Conservation (phyloP, 75 land plant genomes). For the Pinus tabuliformis region DNA sequence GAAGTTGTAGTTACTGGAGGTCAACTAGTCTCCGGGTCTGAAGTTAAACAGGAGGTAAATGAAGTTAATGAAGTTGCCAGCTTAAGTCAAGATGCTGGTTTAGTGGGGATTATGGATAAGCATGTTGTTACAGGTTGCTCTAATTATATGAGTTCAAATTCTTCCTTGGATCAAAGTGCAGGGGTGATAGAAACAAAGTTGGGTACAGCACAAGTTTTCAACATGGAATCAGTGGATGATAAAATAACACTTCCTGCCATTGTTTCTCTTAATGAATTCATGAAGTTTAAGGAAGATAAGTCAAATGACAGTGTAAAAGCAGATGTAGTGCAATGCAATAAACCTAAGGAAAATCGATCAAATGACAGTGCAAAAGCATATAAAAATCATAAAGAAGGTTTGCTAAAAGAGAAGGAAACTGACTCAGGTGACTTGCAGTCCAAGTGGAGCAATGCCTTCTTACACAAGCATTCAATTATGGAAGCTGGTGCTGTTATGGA, state of each 20-base stretch:
- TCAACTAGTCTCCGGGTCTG: not conserved
- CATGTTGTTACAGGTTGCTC: not conserved
- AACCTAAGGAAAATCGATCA: not conserved
- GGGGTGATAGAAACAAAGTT: not conserved
- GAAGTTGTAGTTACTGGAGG: not conserved
- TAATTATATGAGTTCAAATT: not conserved
- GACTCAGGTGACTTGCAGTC: not conserved
- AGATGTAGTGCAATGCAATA: not conserved
- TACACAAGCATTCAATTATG: not conserved
- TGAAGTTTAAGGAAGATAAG: slow-evolving; percentile 36
- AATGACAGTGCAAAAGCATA: not conserved
- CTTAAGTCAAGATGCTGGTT: not conserved
- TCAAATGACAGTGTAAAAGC: not conserved
- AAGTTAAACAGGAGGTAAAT: not conserved
- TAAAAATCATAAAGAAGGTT: not conserved
- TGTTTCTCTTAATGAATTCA: slow-evolving; percentile 76
- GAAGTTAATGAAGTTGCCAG: slow-evolving; percentile 4
- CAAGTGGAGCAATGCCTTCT: not conserved
- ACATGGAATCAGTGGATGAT: not conserved
- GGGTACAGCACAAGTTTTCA: slow-evolving; percentile 15
- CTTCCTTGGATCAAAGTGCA: not conserved
- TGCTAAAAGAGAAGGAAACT: not conserved
- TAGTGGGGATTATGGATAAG: slow-evolving; percentile 4
- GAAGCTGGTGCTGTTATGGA: not conserved
- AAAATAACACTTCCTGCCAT: slow-evolving; percentile 50